Evolutionary conservation across 768 basidiomycete genomes (phyloP), one percentile per base, ranked within the genome.

Genomic region (Zangia roseola): DNA sequence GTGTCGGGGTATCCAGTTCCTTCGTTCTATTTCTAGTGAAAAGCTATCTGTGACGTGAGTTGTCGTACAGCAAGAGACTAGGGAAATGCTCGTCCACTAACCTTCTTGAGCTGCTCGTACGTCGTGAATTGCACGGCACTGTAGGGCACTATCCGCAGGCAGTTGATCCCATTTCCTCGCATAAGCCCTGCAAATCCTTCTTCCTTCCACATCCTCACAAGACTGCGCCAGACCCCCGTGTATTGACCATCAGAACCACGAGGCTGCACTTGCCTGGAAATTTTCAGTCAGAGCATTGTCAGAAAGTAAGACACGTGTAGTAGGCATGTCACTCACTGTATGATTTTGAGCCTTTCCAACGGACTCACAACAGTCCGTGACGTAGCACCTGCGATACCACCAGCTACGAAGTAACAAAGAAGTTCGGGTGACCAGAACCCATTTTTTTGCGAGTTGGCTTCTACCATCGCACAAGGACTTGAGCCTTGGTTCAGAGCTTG

Each of bases 131-230:
- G 88, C 17, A 91, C 88, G 39, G 88, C 84, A 61, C 88, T 88
- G 39, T 97, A 98, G 12, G 95, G 95, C 56, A 97, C 84, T 58
- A 98, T 98, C 49, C 95, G 79, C 59, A 94, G 59, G 69, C 91
- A 92, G 70, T 94, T 94, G 64, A 94, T 87, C 34, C 85, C 82
- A 61, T 97, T 97, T 4, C 95, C 95, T 56, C 91, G 77, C 94
- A 97, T 94, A 68, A 83, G 93, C 12, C 94, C 95, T 65, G 70
- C 80, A 69, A 94, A 85, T 8, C 95, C 95, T 68, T 98, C 95
- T 65, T 97, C 94, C 55, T 74, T 71, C 89, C 91, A 97, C 76
- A 87, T 87, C 53, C 94, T 82, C 16, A 79, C 78, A 38, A 95
- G 79, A 56, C 88, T 90, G 16, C 80, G 72, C 82, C 84, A 91